A percentile compares a stretch with the other conserved stretches of the same genome.
Conservation (phyloP, 2,329 filamentous ascomycete species). For the Mariannaea elegans region DNA sequence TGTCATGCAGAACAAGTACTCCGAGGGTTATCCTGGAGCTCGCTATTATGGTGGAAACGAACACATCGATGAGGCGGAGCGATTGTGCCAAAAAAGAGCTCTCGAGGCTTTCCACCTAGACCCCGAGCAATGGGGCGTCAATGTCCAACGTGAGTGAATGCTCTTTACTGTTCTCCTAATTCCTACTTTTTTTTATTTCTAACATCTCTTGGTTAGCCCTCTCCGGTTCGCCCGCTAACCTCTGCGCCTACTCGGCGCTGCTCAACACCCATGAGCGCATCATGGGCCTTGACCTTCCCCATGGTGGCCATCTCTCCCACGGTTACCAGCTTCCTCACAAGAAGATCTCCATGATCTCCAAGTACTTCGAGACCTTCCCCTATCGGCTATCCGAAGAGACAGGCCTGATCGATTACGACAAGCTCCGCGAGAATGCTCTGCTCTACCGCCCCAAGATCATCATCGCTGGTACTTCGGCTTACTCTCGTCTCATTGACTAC, state of each 20-base stretch:
- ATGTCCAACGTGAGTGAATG: constrained; percentile 78
- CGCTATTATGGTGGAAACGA: constrained; percentile 96
- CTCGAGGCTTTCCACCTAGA: constrained; percentile 85
- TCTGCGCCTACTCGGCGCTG: constrained; percentile 92
- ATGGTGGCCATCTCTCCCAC: constrained; percentile 93
- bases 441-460: constrained; percentile 94
- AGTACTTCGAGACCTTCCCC: constrained; percentile 96
- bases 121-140: constrained; percentile 90
- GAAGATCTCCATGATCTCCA: constrained; percentile 94
- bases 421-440: constrained; percentile 83
- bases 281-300: constrained; percentile 94
- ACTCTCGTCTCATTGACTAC: constrained; percentile 94
- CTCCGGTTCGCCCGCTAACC: constrained; percentile 75
- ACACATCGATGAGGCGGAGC: constrained; percentile 88
- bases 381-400: constrained; percentile 90
- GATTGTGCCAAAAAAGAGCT: constrained; percentile 86
- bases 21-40: constrained; percentile 93
- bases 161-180: fast-evolving
- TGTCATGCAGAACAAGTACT: constrained; percentile 98
- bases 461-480: constrained; percentile 91
- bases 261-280: constrained; percentile 90
- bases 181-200: background rate
- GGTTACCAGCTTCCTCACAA: constrained; percentile 92
- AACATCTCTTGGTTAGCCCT: constrained; percentile 62
- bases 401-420: constrained; percentile 91